Evolutionary conservation across 345 rosid genomes (phyloP).

Genomic region (Ailanthus altissimus): DNA sequence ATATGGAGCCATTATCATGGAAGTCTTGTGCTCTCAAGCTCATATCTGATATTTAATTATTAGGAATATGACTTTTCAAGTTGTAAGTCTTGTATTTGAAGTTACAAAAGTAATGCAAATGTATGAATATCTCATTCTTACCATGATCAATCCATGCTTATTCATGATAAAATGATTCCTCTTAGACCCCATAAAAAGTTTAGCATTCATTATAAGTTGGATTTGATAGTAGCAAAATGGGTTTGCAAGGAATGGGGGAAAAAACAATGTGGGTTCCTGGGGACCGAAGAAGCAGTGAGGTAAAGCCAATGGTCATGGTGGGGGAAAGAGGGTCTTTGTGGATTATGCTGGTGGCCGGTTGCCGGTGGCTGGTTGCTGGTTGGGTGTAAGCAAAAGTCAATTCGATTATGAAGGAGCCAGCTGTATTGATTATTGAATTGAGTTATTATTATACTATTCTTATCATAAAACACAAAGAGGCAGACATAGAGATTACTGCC

Average conservation of each 20-base stretch:
- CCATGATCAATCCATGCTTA: neutral
- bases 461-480: too few relatives aligned
- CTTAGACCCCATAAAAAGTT: conserved; percentile 2
- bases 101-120: neutral
- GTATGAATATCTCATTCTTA: neutral
- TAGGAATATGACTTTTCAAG: too few relatives aligned
- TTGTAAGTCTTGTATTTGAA: neutral
- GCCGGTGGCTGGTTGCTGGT: conserved; percentile 11
- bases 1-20: too few relatives aligned
- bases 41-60: too few relatives aligned
- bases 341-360: conserved; percentile 28
- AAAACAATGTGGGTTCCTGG: conserved; percentile 22
- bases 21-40: too few relatives aligned
- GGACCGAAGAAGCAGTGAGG: conserved; percentile 9
- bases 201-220: neutral
- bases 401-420: conserved; percentile 31
- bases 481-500: too few relatives aligned
- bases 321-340: conserved; percentile 19
- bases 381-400: conserved; percentile 27
- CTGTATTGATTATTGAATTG: conserved; percentile 27
- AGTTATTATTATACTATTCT: neutral
- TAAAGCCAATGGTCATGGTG: conserved; percentile 1
- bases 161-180: conserved; percentile 9
- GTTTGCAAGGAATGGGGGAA: conserved; percentile 13
- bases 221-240: neutral